A percentile compares a stretch with the other conserved stretches of the same genome.
phyloP scores from a whole-genome alignment of 2,329 filamentous ascomycete genomes.

The Aspergillus tamarii region DNA sequence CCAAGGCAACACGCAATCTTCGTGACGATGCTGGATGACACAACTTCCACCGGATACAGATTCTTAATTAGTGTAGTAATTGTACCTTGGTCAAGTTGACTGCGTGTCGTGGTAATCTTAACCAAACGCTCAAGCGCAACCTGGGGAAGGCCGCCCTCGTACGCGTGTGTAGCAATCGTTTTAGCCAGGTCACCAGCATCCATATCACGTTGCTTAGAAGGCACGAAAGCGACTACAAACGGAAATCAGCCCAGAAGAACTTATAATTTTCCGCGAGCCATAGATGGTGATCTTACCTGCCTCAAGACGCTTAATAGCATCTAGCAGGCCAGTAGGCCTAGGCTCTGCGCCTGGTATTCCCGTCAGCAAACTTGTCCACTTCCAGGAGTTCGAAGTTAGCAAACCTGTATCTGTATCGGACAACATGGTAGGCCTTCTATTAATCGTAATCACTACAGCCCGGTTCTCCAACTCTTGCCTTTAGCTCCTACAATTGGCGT shows the following conservation, averaged over 20 bases:
- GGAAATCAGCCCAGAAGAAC: not conserved
- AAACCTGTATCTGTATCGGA: constrained; percentile 23
- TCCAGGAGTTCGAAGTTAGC: constrained; percentile 1
- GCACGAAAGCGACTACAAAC: constrained; percentile 44
- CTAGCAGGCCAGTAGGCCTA: constrained; percentile 30
- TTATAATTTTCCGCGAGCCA: not conserved
- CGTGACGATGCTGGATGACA: constrained; percentile 65
- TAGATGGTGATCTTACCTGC: constrained; percentile 32
- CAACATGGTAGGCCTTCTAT: constrained; percentile 17
- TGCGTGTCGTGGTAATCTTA: constrained; percentile 67
- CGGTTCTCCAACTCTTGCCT: not conserved
- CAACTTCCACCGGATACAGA: constrained; percentile 70
- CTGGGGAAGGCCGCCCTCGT: constrained; percentile 68
- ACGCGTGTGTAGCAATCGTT: constrained; percentile 63
- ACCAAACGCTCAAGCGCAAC: constrained; percentile 65
- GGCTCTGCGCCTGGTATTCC: constrained; percentile 12
- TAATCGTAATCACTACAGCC: not conserved
- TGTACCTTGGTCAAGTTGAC: constrained; percentile 75
- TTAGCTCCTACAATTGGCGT: not conserved
- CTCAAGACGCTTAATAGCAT: constrained; percentile 43
- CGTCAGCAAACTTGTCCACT: constrained; percentile 8
- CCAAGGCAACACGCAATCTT: constrained; percentile 74
- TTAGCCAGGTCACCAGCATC: constrained; percentile 68
- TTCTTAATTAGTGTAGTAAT: constrained; percentile 70
- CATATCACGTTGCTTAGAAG: constrained; percentile 67